These are phyloP conservation scores for Aspergillus thermomutatus DNA, from an alignment of 2,329 filamentous ascomycete genomes.

Conservation along the genomic window DNA sequence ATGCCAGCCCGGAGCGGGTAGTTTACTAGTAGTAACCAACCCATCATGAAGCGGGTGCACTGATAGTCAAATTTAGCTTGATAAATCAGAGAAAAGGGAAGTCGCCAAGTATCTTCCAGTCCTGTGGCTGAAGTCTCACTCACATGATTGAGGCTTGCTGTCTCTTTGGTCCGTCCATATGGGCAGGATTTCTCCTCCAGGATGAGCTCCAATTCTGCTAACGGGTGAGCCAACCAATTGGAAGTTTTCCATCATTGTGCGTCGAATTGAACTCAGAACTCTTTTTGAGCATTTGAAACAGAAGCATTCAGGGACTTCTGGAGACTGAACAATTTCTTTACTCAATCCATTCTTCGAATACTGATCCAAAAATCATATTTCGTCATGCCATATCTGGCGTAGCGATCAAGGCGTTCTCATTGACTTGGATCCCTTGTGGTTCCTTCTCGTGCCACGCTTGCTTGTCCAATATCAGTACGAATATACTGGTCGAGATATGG, in stretches of 20 bases:
- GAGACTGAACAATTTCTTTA: background rate
- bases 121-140: slow-evolving; percentile 7
- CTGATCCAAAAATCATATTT: background rate
- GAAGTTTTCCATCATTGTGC: slow-evolving; percentile 1
- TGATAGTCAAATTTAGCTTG: background rate
- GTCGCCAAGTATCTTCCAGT: background rate
- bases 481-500: background rate
- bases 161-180: slow-evolving; percentile 2
- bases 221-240: slow-evolving; percentile 6
- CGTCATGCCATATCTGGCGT: background rate
- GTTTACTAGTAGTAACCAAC: background rate
- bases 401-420: background rate
- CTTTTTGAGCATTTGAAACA: background rate
- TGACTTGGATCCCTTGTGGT: background rate
- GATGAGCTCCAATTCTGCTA: slow-evolving; percentile 1
- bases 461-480: background rate
- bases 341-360: background rate
- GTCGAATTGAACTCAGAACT: background rate
- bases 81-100: background rate
- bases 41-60: background rate
- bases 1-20: background rate
- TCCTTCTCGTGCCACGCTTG: background rate
- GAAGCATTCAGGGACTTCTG: background rate
- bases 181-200: background rate
- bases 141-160: slow-evolving; percentile 6